Evolutionary conservation across 129 eudicot genomes (phyloP), one percentile per base, ranked within the genome.

Genomic region (Helianthus annuus): DNA sequence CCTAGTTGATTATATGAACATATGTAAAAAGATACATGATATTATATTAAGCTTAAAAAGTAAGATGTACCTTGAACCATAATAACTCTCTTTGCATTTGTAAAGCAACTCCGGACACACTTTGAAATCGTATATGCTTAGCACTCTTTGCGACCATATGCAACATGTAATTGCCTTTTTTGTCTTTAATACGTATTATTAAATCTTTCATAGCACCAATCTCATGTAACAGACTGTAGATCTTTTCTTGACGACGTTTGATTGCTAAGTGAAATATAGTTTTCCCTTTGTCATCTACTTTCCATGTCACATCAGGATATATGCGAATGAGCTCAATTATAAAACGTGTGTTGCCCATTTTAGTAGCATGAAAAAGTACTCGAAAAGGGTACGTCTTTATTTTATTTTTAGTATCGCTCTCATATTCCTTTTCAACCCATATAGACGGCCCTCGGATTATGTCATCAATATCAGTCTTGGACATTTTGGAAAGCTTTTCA

Each of bases 251-350:
- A 19, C 22, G 22, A 19, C 22, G 22, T 19, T 19, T 19, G 22
- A 19, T 19, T 0, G 22, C 22, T 19, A 34, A 12, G 10, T 69
- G 74, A 53, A 69, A 69, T 36, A 69, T 69, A 9, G 34, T 69
- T 36, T n/a, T 46, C 22, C 38, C 51, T 51, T 69, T 53, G 51
- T 69, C 74, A 69, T 69, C 64, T 53, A 6, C 8, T 10, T 36
- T 53, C 74, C 64, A 52, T 53, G 52, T 69, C n/a, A 69, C 12
- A 69, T 69, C 74, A 3, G 74, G 74, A 53, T 69, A 69, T 36
- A 38, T 10, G 27, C 44, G 48, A 32, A 69, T 52, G 64, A 69
- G 64, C 64, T 69, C 64, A 32, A 53, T 38, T 53, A 69, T 53
- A 36, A 69, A 69, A 34, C 10, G 12, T 0, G 16, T 15, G 64